phyloP scores from a whole-genome alignment of 78 protist genomes.

The Dictyostelium purpureum region DNA sequence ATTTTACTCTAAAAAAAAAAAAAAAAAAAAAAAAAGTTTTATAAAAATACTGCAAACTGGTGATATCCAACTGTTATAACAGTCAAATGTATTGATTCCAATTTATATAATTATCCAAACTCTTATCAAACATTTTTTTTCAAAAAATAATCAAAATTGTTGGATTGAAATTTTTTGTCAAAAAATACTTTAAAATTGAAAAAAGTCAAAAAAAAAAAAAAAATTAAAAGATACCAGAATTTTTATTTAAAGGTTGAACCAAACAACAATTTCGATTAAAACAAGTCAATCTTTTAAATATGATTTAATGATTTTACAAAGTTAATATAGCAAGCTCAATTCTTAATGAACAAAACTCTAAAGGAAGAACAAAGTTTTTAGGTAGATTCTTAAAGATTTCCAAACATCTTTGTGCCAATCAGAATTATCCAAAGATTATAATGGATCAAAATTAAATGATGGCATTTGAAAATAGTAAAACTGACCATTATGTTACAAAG shows the following conservation, averaged over 20 bases:
- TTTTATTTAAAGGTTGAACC: conserved; percentile 82
- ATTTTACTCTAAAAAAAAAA: no score
- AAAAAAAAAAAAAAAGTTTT: no score
- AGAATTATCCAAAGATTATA: conserved; percentile 68
- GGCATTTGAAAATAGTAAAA: conserved; percentile 77
- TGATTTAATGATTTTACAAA: conserved; percentile 82
- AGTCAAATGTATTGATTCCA: no score
- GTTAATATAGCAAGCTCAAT: conserved; percentile 80
- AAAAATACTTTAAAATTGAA: no score
- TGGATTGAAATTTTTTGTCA: no score
- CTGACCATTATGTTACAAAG: conserved; percentile 85
- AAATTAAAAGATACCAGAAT: no score
- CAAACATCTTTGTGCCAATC: conserved; percentile 68
- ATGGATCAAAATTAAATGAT: conserved; percentile 44
- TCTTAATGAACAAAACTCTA: conserved; percentile 31
- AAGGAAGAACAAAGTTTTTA: conserved; percentile 59
- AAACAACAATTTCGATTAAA: conserved; percentile 51
- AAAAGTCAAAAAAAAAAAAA: no score
- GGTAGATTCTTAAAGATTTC: conserved; percentile 65
- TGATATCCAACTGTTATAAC: no score
- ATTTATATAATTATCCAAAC: no score
- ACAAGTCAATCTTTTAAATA: conserved; percentile 58
- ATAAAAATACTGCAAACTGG: no score
- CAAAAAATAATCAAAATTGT: no score
- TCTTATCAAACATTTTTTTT: no score